A percentile compares a stretch with the other conserved stretches of the same genome.
Evolutionary conservation across 768 basidiomycete species (phyloP).

Genomic region (Plicaturopsis crispa): DNA sequence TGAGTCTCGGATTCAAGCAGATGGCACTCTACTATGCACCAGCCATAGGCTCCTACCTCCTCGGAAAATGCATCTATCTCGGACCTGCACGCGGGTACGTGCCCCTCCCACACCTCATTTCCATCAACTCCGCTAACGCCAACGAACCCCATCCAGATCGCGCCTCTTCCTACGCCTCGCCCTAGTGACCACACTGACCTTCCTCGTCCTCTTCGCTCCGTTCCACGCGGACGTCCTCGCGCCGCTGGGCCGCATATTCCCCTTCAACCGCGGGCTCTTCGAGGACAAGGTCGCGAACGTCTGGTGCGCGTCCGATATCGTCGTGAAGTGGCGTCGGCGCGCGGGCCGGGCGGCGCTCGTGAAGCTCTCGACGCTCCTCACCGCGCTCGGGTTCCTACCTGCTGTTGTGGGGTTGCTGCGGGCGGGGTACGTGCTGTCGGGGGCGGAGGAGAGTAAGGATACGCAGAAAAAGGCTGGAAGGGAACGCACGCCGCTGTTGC

Average conservation of each 20-base stretch:
- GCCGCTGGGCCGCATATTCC: slow-evolving; percentile 80
- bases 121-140: slow-evolving; percentile 3
- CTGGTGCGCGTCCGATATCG: slow-evolving; percentile 90
- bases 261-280: slow-evolving; percentile 84
- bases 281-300: slow-evolving; percentile 98
- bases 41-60: slow-evolving; percentile 82
- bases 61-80: slow-evolving; percentile 84
- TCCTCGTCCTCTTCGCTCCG: slow-evolving; percentile 68
- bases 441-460: slow-evolving; percentile 1
- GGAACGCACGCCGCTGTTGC: slow-evolving; percentile 44
- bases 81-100: slow-evolving; percentile 65
- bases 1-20: slow-evolving; percentile 90
- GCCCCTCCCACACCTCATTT: not conserved
- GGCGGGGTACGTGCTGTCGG: slow-evolving; percentile 24
- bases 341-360: slow-evolving; percentile 42
- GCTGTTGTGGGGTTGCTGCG: slow-evolving; percentile 39
- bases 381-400: slow-evolving; percentile 65
- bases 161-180: slow-evolving; percentile 62
- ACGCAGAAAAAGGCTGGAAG: slow-evolving; percentile 7
- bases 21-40: slow-evolving; percentile 95
- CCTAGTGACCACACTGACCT: slow-evolving; percentile 50
- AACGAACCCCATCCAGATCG: slow-evolving; percentile 3
- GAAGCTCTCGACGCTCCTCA: slow-evolving; percentile 58
- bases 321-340: slow-evolving; percentile 76
- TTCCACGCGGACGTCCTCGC: slow-evolving; percentile 59